These are phyloP conservation scores for Carex arenaria DNA, from an alignment of 202 grass and related monocot species.

Conservation along the genomic window DNA sequence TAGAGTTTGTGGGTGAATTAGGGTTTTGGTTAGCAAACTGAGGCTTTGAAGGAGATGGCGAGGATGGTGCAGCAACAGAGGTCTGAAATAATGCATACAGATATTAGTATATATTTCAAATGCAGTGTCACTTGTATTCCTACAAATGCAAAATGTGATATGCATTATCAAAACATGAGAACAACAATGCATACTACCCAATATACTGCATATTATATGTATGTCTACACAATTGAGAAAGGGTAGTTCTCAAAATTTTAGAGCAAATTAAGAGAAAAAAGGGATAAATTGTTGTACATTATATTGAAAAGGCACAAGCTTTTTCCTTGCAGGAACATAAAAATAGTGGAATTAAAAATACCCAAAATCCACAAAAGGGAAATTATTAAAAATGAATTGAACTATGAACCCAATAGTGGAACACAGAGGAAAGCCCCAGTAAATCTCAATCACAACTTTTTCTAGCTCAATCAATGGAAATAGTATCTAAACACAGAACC, in stretches of 20 bases:
- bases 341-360: neutral
- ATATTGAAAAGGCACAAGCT: neutral
- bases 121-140: neutral
- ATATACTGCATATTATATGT: neutral
- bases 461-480: neutral
- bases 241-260: neutral
- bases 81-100: conserved; percentile 11
- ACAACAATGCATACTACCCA: neutral
- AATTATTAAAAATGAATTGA: neutral
- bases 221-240: neutral
- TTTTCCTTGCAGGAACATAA: neutral
- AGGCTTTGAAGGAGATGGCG: conserved; percentile 16
- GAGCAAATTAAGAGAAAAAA: neutral
- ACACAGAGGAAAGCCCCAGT: neutral
- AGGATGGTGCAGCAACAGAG: conserved; percentile 4
- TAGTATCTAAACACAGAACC: neutral
- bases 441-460: neutral
- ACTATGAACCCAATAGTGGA: neutral
- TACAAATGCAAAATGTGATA: conserved; percentile 1
- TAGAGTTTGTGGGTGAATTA: conserved; percentile 23
- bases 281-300: neutral
- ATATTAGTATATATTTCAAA: neutral
- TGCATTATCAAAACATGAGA: neutral
- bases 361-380: neutral
- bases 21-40: conserved; percentile 16